Conservation (phyloP, 352 stramenopile species). For the Hyaloperonospora arabidopsidis region DNA sequence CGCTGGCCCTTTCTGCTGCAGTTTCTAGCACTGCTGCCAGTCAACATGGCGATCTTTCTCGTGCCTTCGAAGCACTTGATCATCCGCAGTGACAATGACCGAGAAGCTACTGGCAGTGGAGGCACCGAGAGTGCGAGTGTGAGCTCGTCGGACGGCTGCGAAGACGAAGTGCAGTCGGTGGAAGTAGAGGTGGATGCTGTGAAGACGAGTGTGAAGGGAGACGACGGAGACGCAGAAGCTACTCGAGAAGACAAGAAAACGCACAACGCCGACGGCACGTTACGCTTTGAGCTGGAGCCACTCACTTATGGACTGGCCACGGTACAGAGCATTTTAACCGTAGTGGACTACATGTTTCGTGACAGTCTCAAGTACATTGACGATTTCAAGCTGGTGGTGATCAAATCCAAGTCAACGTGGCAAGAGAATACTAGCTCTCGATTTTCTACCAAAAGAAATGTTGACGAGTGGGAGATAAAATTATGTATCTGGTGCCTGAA, state of each 20-base stretch:
- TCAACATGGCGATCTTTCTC: conserved; percentile 77
- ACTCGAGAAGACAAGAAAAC: conserved; percentile 1
- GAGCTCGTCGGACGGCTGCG: conserved; percentile 35
- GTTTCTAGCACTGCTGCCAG: conserved; percentile 60
- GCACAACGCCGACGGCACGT: not conserved
- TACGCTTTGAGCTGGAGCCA: conserved; percentile 16
- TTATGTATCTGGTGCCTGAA: conserved; percentile 85
- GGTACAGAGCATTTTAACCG: conserved; percentile 37
- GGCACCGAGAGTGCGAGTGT: conserved; percentile 35
- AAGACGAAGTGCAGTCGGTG: conserved; percentile 39
- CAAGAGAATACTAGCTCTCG: conserved; percentile 18
- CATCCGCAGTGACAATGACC: conserved; percentile 51
- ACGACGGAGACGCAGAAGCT: not conserved
- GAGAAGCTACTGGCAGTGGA: conserved; percentile 21
- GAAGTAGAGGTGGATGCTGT: conserved; percentile 17
- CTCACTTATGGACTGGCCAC: conserved; percentile 25
- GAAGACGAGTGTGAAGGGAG: conserved; percentile 2
- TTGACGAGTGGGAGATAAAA: conserved; percentile 55
- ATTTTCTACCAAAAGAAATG: conserved; percentile 23
- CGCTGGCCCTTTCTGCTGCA: conserved; percentile 82
- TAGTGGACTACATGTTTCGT: conserved; percentile 76
- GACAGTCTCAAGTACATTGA: conserved; percentile 73
- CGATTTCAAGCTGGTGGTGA: conserved; percentile 70
- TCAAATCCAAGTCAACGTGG: conserved; percentile 24
- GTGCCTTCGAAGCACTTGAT: conserved; percentile 69